A percentile compares a stretch with the other conserved stretches of the same genome.
phyloP scores from a whole-genome alignment of 1,284 basidiomycete species.

The Marasmius sp. region DNA sequence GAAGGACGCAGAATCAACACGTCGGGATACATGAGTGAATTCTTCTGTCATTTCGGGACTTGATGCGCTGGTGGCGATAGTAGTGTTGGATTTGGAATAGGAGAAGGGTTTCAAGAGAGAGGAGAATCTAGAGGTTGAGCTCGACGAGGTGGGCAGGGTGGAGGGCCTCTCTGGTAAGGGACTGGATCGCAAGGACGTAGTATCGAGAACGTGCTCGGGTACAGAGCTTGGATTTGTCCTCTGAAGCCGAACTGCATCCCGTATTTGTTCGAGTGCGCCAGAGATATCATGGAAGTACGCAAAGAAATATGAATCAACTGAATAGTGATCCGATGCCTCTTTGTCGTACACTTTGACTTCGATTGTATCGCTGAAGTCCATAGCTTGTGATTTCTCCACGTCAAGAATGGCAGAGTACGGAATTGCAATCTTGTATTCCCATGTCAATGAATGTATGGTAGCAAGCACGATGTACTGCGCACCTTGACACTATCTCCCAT shows the following conservation, averaged over 20 bases:
- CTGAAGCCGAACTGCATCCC: conserved; percentile 65
- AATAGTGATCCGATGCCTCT: conserved; percentile 58
- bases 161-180: conserved; percentile 20
- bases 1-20: conserved; percentile 54
- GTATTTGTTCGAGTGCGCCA: conserved; percentile 75
- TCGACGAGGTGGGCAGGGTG: conserved; percentile 23
- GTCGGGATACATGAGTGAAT: conserved; percentile 67
- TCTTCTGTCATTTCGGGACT: conserved; percentile 48
- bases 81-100: conserved; percentile 39
- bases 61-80: conserved; percentile 31
- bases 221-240: conserved; percentile 39
- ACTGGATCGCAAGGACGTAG: conserved; percentile 50
- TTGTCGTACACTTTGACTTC: conserved; percentile 90
- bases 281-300: conserved; percentile 87
- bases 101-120: conserved; percentile 66
- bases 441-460: background rate
- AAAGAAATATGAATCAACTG: conserved; percentile 90
- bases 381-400: conserved; percentile 82
- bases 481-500: conserved; percentile 94
- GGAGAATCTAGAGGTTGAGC: conserved; percentile 56
- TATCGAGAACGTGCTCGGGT: conserved; percentile 60
- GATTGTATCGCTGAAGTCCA: conserved; percentile 94
- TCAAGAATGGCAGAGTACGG: conserved; percentile 89
- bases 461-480: conserved; percentile 11
- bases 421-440: conserved; percentile 76